Percentiles rank a stretch among this genome's conserved stretches.
Evolutionary conservation across 192 early-diverging fungal genomes (phyloP).

Genomic region (Gigaspora rosea): DNA sequence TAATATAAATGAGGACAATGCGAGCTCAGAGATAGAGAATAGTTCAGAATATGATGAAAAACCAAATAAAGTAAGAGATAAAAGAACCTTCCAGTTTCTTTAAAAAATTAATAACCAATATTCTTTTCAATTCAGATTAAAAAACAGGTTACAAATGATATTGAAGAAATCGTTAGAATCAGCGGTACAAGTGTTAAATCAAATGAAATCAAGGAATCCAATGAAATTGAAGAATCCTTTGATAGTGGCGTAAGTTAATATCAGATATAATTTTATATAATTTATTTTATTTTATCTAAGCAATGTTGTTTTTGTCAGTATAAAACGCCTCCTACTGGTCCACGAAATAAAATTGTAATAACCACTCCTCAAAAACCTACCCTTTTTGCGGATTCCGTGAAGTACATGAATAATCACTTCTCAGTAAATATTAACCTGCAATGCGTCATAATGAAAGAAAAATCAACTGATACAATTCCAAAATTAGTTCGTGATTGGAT

Average conservation of each 20-base stretch:
- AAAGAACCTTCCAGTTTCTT: not conserved
- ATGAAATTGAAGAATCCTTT: not conserved
- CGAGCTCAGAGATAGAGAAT: not conserved
- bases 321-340: conserved; percentile 8
- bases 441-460: not conserved
- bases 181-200: not conserved
- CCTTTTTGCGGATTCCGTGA: not conserved
- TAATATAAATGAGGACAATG: not conserved
- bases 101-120: not conserved
- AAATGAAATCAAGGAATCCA: too few species aligned
- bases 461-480: conserved; percentile 2
- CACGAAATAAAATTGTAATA: not conserved
- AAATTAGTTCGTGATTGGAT: conserved; percentile 9
- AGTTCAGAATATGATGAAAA: not conserved
- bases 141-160: not conserved
- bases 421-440: not conserved
- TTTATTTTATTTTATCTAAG: not conserved
- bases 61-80: not conserved
- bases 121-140: not conserved
- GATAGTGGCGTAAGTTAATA: not conserved
- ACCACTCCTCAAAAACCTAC: not conserved
- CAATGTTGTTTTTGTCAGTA: conserved; percentile 15
- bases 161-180: not conserved
- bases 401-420: conserved; percentile 12
- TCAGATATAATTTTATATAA: not conserved